Base-by-base conservation (phyloP, 306 rosid species). In the Quercus dentata region DNA sequence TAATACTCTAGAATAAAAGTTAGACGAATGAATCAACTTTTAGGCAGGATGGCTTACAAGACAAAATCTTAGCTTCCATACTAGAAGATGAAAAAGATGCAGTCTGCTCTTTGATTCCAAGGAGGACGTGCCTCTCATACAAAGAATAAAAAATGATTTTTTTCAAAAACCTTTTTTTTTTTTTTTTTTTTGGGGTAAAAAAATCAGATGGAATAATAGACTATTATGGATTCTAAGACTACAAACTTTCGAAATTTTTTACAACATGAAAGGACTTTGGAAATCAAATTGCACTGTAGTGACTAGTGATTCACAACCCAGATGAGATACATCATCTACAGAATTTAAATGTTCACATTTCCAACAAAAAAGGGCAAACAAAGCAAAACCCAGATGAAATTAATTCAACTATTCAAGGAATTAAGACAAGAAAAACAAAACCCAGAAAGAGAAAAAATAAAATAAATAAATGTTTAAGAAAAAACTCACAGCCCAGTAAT, bases 401-500 rank as follows among this genome's bases (percentile, higher is more conserved):
- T 35, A 35, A 68, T 35, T 33, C 28, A 19, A 33, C 54, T 3
- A 49, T 25, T 61, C 59, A 25, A 38, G 20, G 46, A 8, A 2
- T 41, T 41, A 41, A 41, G 46, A 41, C 3, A 12, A 30, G 21
- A 35, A 62, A 69, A 71, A 7, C 35, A 12, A 21, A 31, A 69
- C 69, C 59, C 56, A 56, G 56, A 52, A 56, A 10, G 17, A 20
- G 63, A 6, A 35, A 27, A 33, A 15, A 18, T 0, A 11, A 10
- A 59, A 23, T 11, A 0, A 49, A 49, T 3, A 57, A 57, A 57
- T 57, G 63, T 57, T 57, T 3, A 20, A 52, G 52, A 75, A 55
- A 54, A 58, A 58, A 85, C 91, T 89, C 71, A 92, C 97, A 35
- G 90, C 74, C 86, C 85, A 68, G 28, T 94, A 94, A 77, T 87